Percentiles rank a stretch among this genome's conserved stretches.
phyloP scores from a whole-genome alignment of 352 stramenopile genomes.

The Discostella stelligera region DNA sequence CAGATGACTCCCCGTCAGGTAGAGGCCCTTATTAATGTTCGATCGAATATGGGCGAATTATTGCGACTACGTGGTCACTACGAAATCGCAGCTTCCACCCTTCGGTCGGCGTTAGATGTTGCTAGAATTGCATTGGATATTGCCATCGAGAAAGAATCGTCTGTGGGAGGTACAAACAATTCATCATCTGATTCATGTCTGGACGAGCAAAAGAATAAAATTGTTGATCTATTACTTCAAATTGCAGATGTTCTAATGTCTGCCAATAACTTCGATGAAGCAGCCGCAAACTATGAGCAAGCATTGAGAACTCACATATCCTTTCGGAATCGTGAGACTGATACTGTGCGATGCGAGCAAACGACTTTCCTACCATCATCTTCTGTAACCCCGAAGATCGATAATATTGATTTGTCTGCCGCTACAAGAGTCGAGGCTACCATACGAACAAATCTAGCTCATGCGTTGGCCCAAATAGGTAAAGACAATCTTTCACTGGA shows the following conservation, averaged over 20 bases:
- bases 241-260: slow-evolving; percentile 29
- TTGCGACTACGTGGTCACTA: slow-evolving; percentile 25
- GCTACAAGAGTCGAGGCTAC: slow-evolving; percentile 43
- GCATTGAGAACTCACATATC: slow-evolving; percentile 35
- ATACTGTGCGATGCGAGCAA: background rate
- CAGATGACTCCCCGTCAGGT: slow-evolving; percentile 32
- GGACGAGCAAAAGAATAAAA: slow-evolving; percentile 29
- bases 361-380: slow-evolving; percentile 3
- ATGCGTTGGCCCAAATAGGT: slow-evolving; percentile 29
- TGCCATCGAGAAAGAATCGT: slow-evolving; percentile 6
- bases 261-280: slow-evolving; percentile 35
- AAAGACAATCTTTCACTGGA: slow-evolving; percentile 40
- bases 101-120: slow-evolving; percentile 31
- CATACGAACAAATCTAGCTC: slow-evolving; percentile 37
- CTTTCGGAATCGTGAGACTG: slow-evolving; percentile 22
- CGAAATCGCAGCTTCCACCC: slow-evolving; percentile 16
- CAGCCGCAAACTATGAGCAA: slow-evolving; percentile 32
- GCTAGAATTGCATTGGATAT: slow-evolving; percentile 32
- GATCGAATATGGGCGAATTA: slow-evolving; percentile 49
- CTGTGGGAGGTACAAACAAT: background rate
- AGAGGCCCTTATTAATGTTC: slow-evolving; percentile 40
- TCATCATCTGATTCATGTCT: background rate
- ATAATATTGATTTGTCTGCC: slow-evolving; percentile 33
- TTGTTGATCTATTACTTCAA: slow-evolving; percentile 38
- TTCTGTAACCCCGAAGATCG: slow-evolving; percentile 13